A percentile compares a stretch with the other conserved stretches of the same genome.
phyloP scores from a whole-genome alignment of 345 rosid species.

The Trapa incisa region DNA sequence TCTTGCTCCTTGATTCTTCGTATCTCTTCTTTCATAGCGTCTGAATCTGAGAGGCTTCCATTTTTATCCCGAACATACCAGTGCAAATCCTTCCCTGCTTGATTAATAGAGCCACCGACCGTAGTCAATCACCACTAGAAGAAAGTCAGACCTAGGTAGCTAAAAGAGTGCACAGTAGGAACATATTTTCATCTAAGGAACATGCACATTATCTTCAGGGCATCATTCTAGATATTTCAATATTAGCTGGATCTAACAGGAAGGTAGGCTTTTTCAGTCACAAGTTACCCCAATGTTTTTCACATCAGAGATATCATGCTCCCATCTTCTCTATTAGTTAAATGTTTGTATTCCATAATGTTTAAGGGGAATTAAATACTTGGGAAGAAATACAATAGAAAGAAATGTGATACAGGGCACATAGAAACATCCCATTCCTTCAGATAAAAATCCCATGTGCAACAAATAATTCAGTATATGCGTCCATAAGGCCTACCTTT shows the following conservation, averaged over 20 bases:
- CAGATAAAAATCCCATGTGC: no score
- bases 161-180: background rate
- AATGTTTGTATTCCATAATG: background rate
- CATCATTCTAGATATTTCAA: background rate
- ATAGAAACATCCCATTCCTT: background rate
- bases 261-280: background rate
- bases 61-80: slow-evolving; percentile 83
- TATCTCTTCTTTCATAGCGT: slow-evolving; percentile 80
- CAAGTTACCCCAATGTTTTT: background rate
- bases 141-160: background rate
- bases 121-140: background rate
- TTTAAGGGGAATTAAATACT: background rate
- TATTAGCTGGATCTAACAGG: background rate
- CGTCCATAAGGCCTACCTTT: slow-evolving; percentile 39
- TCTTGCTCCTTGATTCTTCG: slow-evolving; percentile 83
- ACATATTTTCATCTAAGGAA: background rate
- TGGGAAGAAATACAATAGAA: background rate
- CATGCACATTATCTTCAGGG: no score
- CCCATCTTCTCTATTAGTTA: no score
- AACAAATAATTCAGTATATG: no score
- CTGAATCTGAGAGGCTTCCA: slow-evolving; percentile 25
- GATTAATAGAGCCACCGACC: background rate
- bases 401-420: background rate
- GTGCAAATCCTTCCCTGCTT: slow-evolving; percentile 77
- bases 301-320: background rate